Percentiles rank a stretch among this genome's conserved stretches.
Conservation (phyloP, 1,139 yeast genomes). For the Candida anutae region DNA sequence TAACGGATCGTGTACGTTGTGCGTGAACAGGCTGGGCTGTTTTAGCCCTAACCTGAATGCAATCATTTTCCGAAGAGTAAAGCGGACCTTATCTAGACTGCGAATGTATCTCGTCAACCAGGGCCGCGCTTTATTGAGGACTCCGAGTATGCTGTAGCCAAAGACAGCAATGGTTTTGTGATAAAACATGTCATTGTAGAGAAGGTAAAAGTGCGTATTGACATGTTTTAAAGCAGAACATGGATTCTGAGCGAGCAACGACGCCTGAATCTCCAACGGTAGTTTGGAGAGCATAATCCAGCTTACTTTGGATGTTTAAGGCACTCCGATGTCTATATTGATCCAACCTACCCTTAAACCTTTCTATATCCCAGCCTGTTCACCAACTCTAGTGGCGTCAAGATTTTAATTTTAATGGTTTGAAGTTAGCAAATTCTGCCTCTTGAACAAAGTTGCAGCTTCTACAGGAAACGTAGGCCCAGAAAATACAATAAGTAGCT, state of each 20-base stretch:
- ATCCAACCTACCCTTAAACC: too few species aligned
- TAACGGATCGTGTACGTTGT: conserved; percentile 2
- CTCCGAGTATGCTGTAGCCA: conserved; percentile 30
- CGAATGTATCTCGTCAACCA: conserved; percentile 38
- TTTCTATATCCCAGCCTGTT: too few species aligned
- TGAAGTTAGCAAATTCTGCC: too few species aligned
- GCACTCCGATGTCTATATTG: too few species aligned
- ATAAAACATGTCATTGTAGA: conserved; percentile 44
- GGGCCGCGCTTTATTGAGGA: conserved; percentile 25
- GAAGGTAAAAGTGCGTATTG: conserved; percentile 35
- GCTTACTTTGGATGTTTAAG: too few species aligned
- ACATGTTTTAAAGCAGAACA: conserved; percentile 30
- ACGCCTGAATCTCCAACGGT: conserved; percentile 46
- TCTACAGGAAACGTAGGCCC: too few species aligned
- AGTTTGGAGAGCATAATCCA: conserved; percentile 12
- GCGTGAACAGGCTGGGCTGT: conserved; percentile 6
- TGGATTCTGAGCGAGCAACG: conserved; percentile 36
- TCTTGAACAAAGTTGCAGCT: too few species aligned
- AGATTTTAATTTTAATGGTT: too few species aligned
- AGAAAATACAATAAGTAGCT: too few species aligned
- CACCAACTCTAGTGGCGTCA: too few species aligned
- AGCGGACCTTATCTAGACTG: conserved; percentile 43
- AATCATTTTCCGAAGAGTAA: conserved; percentile 24
- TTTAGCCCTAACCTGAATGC: conserved; percentile 19
- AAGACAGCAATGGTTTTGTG: conserved; percentile 33